Percentiles rank a stretch among this genome's conserved stretches.
phyloP scores from a whole-genome alignment of 257 asterid species.

The Jacaranda mimosifolia region DNA sequence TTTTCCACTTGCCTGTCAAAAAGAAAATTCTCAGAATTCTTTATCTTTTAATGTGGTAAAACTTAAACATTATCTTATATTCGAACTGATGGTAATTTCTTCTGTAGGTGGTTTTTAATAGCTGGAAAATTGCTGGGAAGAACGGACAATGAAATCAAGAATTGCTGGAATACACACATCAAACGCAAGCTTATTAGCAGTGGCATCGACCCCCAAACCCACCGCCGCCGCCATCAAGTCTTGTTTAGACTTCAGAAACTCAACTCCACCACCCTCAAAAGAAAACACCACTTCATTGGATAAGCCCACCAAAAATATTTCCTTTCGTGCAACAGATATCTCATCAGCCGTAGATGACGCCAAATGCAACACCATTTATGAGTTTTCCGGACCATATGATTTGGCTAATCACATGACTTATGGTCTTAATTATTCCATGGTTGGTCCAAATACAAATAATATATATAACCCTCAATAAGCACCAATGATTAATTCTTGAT shows the following conservation, averaged over 20 bases:
- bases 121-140: constrained; percentile 90
- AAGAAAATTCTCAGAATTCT: too few species aligned
- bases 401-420: constrained; percentile 36
- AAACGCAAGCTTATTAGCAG: constrained; percentile 80
- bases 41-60: neutral
- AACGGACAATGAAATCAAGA: constrained; percentile 90
- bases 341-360: constrained; percentile 57
- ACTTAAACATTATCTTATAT: neutral
- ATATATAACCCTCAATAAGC: neutral
- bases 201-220: constrained; percentile 90
- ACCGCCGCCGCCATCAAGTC: constrained; percentile 34
- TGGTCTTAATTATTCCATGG: constrained; percentile 24
- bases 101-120: constrained; percentile 82
- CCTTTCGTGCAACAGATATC: constrained; percentile 35
- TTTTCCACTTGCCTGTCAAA: too few species aligned
- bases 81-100: neutral
- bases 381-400: neutral
- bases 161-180: constrained; percentile 91
- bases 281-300: neutral
- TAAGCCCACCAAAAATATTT: constrained; percentile 31
- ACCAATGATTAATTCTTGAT: neutral
- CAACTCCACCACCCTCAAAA: constrained; percentile 40
- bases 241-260: constrained; percentile 57
- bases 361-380: constrained; percentile 65
- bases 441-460: constrained; percentile 24